A percentile compares a stretch with the other conserved stretches of the same genome.
These are phyloP conservation scores for Pleurotus djamor DNA, from an alignment of 768 basidiomycete genomes.

Conservation along the genomic window DNA sequence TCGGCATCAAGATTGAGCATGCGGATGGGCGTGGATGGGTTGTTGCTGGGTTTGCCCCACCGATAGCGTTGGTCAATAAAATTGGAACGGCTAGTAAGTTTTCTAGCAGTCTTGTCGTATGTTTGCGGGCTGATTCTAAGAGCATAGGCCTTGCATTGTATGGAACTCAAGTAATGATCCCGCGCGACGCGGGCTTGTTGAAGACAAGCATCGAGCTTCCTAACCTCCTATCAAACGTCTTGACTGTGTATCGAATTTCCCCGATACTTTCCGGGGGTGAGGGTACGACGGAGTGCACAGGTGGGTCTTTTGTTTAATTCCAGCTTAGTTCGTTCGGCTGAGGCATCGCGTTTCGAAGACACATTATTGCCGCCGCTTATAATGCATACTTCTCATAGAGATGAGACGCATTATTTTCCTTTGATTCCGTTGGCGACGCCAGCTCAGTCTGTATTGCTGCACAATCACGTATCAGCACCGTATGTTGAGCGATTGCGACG, in stretches of 20 bases:
- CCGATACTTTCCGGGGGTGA: slow-evolving; percentile 23
- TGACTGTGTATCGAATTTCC: slow-evolving; percentile 62
- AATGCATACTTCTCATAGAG: slow-evolving; percentile 51
- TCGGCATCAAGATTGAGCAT: slow-evolving; percentile 52
- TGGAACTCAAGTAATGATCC: slow-evolving; percentile 28
- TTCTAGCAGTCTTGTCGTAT: slow-evolving; percentile 4
- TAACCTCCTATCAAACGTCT: slow-evolving; percentile 51
- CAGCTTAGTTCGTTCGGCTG: neutral
- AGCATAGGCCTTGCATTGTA: slow-evolving; percentile 38
- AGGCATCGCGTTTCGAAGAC: slow-evolving; percentile 28
- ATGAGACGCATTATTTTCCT: slow-evolving; percentile 71
- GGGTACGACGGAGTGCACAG: slow-evolving; percentile 29
- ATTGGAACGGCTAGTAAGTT: slow-evolving; percentile 44
- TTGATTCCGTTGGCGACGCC: slow-evolving; percentile 26
- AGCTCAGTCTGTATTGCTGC: slow-evolving; percentile 48
- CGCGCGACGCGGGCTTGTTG: slow-evolving; percentile 32
- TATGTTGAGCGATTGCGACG: slow-evolving; percentile 44
- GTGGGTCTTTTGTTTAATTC: slow-evolving; percentile 15
- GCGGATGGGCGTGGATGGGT: slow-evolving; percentile 62
- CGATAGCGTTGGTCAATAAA: slow-evolving; percentile 26
- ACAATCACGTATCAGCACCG: slow-evolving; percentile 68
- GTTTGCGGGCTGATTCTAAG: slow-evolving; percentile 9
- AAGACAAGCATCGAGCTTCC: slow-evolving; percentile 50
- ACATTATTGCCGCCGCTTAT: slow-evolving; percentile 64
- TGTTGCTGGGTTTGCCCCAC: slow-evolving; percentile 46